Evolutionary conservation across 2,329 filamentous ascomycete species (phyloP), one percentile per base, ranked within the genome.

Genomic region (Fusarium neocosmosporiellum): DNA sequence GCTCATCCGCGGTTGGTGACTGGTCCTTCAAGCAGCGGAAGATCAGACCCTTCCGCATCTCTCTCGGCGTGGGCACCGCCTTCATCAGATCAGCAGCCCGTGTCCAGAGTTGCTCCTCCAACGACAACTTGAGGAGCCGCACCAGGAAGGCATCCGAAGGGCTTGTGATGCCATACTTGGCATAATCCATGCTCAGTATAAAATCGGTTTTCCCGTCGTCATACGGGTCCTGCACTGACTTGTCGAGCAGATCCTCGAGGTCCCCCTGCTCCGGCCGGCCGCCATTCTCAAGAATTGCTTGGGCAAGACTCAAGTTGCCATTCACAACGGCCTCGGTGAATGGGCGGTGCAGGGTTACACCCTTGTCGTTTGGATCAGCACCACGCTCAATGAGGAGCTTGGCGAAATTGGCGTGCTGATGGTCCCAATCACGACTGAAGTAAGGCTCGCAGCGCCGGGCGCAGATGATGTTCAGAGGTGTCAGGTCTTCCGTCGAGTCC

Each of bases 331-430:
- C 76, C 34, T 76, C 72, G 18, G 76, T 78, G 31, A 78, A 76
- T 36, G 76, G 76, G 16, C 72, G 73, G 18, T 37, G 64, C 31
- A 37, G 22, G 14, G 74, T 67, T 43, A 70, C 59, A 8, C 75
- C 73, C 59, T 78, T 78, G 18, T 76, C 76, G 43, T 78, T 78
- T 20, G 76, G 76, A 50, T 78, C 68, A 10, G 74, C 75, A 20
- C 76, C 76, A 16, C 66, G 61, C 41, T 78, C 70, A 55, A 78
- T 76, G 16, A 78, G 61, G n/a, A 78, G 74, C 53, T 71, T 72
- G 37, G 72, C 76, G 4, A 78, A 60, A 62, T 66, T 57, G n/a
- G 75, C 76, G 43, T 78, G 75, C 59, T 78, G 76, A 27, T 70
- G 65, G 37, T 78, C 75, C 76, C 76, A 78, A 31, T 75, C 70